Evolutionary conservation across 768 basidiomycete genomes (phyloP).

Genomic region (Pleurotus cornucopiae): DNA sequence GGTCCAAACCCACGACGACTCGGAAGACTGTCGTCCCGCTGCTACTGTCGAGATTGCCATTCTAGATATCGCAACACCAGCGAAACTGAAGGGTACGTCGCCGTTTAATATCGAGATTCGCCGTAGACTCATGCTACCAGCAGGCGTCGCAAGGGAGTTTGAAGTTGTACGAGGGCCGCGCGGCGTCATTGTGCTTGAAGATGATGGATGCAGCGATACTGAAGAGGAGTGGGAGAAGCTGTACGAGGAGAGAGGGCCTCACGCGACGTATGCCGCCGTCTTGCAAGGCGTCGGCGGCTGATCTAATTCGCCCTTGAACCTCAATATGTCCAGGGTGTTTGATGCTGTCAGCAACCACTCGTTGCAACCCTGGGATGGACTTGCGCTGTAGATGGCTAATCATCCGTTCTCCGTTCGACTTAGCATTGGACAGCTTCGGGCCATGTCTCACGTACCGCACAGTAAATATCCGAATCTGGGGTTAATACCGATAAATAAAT

Average conservation of each 20-base stretch:
- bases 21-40: conserved; percentile 9
- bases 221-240: conserved; percentile 23
- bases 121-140: background rate
- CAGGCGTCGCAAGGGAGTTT: conserved; percentile 23
- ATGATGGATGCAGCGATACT: conserved; percentile 13
- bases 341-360: too few relatives aligned
- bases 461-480: too few relatives aligned
- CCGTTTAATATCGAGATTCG: background rate
- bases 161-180: conserved; percentile 17
- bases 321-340: too few relatives aligned
- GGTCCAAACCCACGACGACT: conserved; percentile 8
- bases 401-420: too few relatives aligned
- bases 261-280: background rate
- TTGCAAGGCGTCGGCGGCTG: background rate
- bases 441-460: too few relatives aligned
- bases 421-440: too few relatives aligned
- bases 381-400: too few relatives aligned
- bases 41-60: conserved; percentile 18
- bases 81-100: conserved; percentile 24
- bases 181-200: conserved; percentile 17
- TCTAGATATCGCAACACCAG: conserved; percentile 27
- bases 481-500: too few relatives aligned
- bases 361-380: too few relatives aligned
- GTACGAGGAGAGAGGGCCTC: conserved; percentile 13
- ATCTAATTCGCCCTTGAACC: background rate